phyloP scores from a whole-genome alignment of 1,139 yeast genomes.

The Candida pseudoviswanathii region DNA sequence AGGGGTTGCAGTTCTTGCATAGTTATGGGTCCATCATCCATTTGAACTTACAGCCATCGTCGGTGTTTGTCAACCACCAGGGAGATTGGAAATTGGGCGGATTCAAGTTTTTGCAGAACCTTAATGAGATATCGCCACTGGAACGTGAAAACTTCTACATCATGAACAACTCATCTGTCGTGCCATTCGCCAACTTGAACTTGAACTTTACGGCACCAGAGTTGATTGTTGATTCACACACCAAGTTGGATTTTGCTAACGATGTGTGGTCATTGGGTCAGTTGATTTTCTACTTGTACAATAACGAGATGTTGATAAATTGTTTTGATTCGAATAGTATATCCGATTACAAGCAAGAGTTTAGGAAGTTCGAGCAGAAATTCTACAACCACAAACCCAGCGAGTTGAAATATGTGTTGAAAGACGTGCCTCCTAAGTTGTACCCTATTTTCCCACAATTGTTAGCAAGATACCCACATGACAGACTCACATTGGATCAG shows the following conservation, averaged over 20 bases:
- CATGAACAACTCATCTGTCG: slow-evolving; percentile 69
- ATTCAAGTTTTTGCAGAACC: slow-evolving; percentile 61
- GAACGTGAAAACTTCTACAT: slow-evolving; percentile 58
- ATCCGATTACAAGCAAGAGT: slow-evolving; percentile 51
- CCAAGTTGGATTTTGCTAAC: slow-evolving; percentile 59
- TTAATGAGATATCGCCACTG: slow-evolving; percentile 48
- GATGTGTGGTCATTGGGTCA: slow-evolving; percentile 88
- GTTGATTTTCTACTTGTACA: slow-evolving; percentile 67
- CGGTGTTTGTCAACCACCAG: slow-evolving; percentile 75
- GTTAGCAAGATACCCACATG: slow-evolving; percentile 45
- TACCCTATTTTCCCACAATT: slow-evolving; percentile 36
- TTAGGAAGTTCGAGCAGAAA: slow-evolving; percentile 40
- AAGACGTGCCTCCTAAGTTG: slow-evolving; percentile 39
- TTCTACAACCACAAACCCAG: slow-evolving; percentile 46
- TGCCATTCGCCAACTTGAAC: slow-evolving; percentile 77
- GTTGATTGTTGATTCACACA: slow-evolving; percentile 30
- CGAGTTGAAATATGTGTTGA: slow-evolving; percentile 51
- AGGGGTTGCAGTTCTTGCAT: slow-evolving; percentile 82
- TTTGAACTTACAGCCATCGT: slow-evolving; percentile 74
- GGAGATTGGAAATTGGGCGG: slow-evolving; percentile 96
- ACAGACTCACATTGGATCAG: slow-evolving; percentile 51
- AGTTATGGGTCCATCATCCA: slow-evolving; percentile 75
- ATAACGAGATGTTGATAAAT: slow-evolving; percentile 46
- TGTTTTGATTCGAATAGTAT: slow-evolving; percentile 51
- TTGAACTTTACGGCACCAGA: slow-evolving; percentile 61